Percentiles rank a stretch among this genome's conserved stretches.
These are phyloP conservation scores for Elongisporangium undulatum DNA, from an alignment of 352 stramenopile genomes.

Conservation along the genomic window DNA sequence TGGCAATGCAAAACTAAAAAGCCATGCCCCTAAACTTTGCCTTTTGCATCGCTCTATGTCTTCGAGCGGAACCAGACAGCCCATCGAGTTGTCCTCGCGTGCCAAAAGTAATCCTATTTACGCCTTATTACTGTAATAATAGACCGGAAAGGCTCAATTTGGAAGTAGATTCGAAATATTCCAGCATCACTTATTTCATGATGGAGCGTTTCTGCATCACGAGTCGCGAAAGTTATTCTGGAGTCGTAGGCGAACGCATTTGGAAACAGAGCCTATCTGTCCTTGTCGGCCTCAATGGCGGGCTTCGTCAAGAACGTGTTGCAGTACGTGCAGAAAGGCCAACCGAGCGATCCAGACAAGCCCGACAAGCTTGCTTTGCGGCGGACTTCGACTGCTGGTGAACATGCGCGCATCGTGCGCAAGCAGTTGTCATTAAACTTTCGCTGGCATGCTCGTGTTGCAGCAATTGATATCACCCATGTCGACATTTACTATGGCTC, in stretches of 20 bases:
- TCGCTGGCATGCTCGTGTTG: slow-evolving; percentile 9
- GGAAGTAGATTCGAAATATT: no score
- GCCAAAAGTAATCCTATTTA: no score
- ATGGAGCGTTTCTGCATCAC: neutral
- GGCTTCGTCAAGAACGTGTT: neutral
- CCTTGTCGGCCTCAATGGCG: neutral
- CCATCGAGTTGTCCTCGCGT: no score
- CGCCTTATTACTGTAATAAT: no score
- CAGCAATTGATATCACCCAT: slow-evolving; percentile 18
- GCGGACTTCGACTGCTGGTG: neutral
- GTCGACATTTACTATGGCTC: slow-evolving; percentile 93
- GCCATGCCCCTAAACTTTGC: no score
- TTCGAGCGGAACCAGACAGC: no score
- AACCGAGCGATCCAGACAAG: neutral
- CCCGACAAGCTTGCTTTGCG: neutral
- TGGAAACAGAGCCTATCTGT: neutral
- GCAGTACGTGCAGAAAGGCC: neutral
- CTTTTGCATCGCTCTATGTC: no score
- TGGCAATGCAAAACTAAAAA: no score
- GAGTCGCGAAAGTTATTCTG: neutral
- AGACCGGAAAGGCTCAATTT: no score
- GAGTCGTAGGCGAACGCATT: neutral
- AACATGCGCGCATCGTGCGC: neutral
- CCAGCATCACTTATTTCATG: neutral
- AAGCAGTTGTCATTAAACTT: slow-evolving; percentile 11